These are phyloP conservation scores for Jaltomata sinuosa DNA, from an alignment of 257 asterid genomes.

Conservation along the genomic window DNA sequence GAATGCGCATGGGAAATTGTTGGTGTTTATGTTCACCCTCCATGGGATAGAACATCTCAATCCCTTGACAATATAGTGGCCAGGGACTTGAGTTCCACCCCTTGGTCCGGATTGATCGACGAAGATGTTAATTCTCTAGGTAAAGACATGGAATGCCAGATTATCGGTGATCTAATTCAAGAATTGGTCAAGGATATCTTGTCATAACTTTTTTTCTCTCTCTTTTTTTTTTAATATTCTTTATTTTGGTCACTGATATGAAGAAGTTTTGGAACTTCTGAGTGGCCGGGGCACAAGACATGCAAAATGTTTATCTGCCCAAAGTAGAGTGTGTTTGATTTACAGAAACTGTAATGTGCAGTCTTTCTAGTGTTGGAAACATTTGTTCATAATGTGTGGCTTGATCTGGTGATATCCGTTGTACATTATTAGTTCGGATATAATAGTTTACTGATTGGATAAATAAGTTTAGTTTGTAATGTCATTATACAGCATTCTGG, in stretches of 20 bases:
- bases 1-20: slow-evolving; percentile 50
- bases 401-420: not conserved
- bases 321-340: not conserved
- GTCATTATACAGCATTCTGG: not conserved
- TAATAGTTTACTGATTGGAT: not conserved
- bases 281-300: not conserved
- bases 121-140: slow-evolving; percentile 51
- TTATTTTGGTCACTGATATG: not conserved
- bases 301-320: not conserved
- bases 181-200: slow-evolving; percentile 43
- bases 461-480: not conserved
- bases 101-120: slow-evolving; percentile 51
- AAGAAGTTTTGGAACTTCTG: slow-evolving; percentile 2
- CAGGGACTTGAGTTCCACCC: slow-evolving; percentile 43
- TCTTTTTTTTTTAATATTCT: not conserved
- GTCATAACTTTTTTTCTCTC: not conserved
- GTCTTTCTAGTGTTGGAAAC: not conserved
- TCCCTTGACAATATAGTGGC: slow-evolving; percentile 57
- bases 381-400: not conserved
- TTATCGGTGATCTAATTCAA: slow-evolving; percentile 52
- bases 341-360: not conserved
- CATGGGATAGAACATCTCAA: slow-evolving; percentile 34
- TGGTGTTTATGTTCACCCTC: slow-evolving; percentile 34
- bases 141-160: slow-evolving; percentile 57
- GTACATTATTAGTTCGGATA: not conserved